phyloP scores from a whole-genome alignment of 2,329 filamentous ascomycete genomes.

The Phaeosphaeriaceae sp. region DNA sequence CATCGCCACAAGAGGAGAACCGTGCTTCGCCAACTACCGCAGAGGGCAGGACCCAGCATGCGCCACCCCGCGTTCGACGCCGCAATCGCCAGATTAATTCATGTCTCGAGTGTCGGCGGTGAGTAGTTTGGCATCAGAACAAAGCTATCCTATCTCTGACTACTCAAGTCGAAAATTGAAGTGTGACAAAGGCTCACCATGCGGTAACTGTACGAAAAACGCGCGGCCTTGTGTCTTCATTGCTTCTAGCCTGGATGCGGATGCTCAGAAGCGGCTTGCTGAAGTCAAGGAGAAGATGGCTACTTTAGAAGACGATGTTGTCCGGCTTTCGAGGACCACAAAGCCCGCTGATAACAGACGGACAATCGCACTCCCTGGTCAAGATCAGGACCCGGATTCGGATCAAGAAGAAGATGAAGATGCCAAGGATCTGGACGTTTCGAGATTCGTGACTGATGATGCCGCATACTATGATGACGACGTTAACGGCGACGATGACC shows the following conservation, averaged over 20 bases:
- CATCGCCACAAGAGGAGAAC: neutral
- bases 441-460: constrained; percentile 69
- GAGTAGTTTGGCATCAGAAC: neutral
- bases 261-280: constrained; percentile 73
- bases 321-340: constrained; percentile 49
- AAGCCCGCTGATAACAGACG: constrained; percentile 1
- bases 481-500: constrained; percentile 69
- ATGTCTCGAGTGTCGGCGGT: constrained; percentile 60
- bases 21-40: constrained; percentile 6
- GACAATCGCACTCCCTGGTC: constrained; percentile 29
- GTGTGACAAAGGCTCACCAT: constrained; percentile 78
- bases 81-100: constrained; percentile 50
- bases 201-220: constrained; percentile 69
- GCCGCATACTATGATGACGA: constrained; percentile 72
- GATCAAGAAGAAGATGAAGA: constrained; percentile 66
- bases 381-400: constrained; percentile 58
- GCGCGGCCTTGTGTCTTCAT: constrained; percentile 68
- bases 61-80: constrained; percentile 43
- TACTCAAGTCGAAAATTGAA: constrained; percentile 69
- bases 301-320: constrained; percentile 73
- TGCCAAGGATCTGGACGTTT: constrained; percentile 67
- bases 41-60: constrained; percentile 26
- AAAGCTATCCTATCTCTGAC: neutral
- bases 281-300: constrained; percentile 84
- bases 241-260: constrained; percentile 72